Conservation (phyloP, 2,329 filamentous ascomycete species). For the Penicillium sp. region DNA sequence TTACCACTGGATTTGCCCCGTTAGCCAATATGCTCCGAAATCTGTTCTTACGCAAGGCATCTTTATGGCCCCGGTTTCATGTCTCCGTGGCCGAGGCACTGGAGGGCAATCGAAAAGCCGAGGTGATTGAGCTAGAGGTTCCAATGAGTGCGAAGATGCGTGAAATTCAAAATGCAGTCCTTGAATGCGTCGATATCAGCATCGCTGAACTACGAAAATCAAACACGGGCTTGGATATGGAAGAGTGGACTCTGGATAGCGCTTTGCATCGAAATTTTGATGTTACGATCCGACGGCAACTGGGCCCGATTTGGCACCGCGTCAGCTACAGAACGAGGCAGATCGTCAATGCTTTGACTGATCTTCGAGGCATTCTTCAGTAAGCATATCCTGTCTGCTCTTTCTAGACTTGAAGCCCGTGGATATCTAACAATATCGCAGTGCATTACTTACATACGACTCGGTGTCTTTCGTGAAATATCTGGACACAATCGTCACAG, state of each 20-base stretch:
- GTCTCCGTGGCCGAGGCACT: constrained; percentile 85
- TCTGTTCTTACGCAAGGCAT: constrained; percentile 84
- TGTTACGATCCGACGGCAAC: constrained; percentile 79
- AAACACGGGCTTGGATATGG: constrained; percentile 89
- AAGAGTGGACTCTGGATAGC: constrained; percentile 95
- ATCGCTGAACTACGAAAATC: constrained; percentile 91
- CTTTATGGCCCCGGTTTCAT: constrained; percentile 92
- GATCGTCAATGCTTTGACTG: constrained; percentile 85
- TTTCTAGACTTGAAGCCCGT: neutral
- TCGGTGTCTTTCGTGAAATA: constrained; percentile 90
- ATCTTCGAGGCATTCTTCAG: constrained; percentile 81
- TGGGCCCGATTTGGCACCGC: constrained; percentile 96
- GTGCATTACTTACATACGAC: constrained; percentile 79
- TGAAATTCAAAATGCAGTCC: constrained; percentile 88
- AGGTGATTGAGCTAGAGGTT: constrained; percentile 95
- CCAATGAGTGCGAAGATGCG: constrained; percentile 95
- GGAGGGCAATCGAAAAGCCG: constrained; percentile 88
- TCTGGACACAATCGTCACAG: constrained; percentile 89
- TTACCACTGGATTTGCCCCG: constrained; percentile 85
- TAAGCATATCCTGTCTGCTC: constrained; percentile 40
- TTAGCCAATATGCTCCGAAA: constrained; percentile 90
- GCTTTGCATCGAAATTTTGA: constrained; percentile 93
- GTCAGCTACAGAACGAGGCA: constrained; percentile 94
- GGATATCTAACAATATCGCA: constrained; percentile 28
- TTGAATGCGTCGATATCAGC: constrained; percentile 95